A percentile compares a stretch with the other conserved stretches of the same genome.
Evolutionary conservation across 2,329 filamentous ascomycete species (phyloP).

Genomic region (Aspergillus cejpii): DNA sequence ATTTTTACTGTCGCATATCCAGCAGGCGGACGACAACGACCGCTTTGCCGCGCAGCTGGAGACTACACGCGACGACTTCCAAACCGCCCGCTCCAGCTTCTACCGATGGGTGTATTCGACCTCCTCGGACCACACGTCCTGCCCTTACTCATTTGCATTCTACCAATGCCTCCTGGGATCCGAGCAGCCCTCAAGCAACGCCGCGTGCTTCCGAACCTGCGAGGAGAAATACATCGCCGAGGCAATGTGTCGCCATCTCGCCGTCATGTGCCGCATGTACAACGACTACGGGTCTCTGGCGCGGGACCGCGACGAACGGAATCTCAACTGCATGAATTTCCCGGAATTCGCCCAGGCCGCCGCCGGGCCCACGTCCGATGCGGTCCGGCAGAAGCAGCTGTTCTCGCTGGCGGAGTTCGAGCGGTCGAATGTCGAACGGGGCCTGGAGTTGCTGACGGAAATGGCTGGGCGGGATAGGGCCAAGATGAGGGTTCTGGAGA

Average conservation of each 20-base stretch:
- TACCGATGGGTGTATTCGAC: conserved; percentile 18
- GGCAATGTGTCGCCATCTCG: conserved; percentile 16
- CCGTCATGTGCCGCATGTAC: conserved; percentile 22
- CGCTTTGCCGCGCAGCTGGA: not conserved
- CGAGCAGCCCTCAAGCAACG: not conserved
- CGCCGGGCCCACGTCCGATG: not conserved
- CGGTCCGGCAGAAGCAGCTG: not conserved
- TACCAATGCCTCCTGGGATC: conserved; percentile 14
- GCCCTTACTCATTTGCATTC: conserved; percentile 20
- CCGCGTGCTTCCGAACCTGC: conserved; percentile 5
- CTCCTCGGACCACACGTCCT: conserved; percentile 16
- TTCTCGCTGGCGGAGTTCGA: conserved; percentile 4
- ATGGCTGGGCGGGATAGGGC: not conserved
- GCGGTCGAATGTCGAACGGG: not conserved
- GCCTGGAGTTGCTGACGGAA: not conserved
- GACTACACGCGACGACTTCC: not conserved
- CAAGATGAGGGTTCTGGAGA: not conserved
- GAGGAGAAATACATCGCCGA: conserved; percentile 14
- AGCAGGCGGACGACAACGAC: conserved; percentile 10
- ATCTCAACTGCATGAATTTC: conserved; percentile 3
- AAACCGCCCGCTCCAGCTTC: not conserved
- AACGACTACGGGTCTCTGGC: conserved; percentile 23
- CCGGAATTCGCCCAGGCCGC: not conserved
- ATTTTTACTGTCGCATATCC: conserved; percentile 9
- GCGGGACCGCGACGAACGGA: conserved; percentile 16